These are phyloP conservation scores for Epichloe elymi DNA, from an alignment of 2,329 filamentous ascomycete genomes.

Conservation along the genomic window DNA sequence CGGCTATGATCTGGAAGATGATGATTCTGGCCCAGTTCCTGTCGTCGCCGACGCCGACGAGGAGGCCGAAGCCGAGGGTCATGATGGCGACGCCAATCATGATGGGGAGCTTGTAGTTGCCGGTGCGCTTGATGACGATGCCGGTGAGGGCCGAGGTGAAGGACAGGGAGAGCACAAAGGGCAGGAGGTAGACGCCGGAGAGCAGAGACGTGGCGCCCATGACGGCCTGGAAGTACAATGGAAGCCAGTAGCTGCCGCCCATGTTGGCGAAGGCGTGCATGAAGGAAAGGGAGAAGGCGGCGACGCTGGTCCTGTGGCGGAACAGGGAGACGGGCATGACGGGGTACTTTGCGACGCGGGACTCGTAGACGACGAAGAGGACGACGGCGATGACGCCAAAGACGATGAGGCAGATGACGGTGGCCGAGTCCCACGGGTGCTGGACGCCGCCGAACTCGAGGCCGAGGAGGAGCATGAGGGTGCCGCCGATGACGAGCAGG, in stretches of 20 bases:
- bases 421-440: conserved; percentile 62
- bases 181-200: conserved; percentile 62
- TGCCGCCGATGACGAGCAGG: conserved; percentile 56
- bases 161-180: conserved; percentile 55
- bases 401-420: conserved; percentile 63
- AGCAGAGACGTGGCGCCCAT: conserved; percentile 54
- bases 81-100: conserved; percentile 43
- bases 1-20: conserved; percentile 49
- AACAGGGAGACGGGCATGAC: conserved; percentile 68
- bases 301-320: conserved; percentile 48
- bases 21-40: conserved; percentile 43
- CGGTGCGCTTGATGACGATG: conserved; percentile 47
- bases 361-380: conserved; percentile 62
- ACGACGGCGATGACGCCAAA: conserved; percentile 52
- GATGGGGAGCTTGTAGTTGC: conserved; percentile 50
- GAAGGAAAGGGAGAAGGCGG: conserved; percentile 53
- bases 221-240: conserved; percentile 73
- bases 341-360: conserved; percentile 60
- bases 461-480: conserved; percentile 75
- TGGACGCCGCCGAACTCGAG: conserved; percentile 71
- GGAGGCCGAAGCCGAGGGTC: conserved; percentile 51
- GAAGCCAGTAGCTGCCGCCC: conserved; percentile 64
- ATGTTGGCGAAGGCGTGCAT: conserved; percentile 69
- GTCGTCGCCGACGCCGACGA: conserved; percentile 46
- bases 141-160: conserved; percentile 45